Base-by-base conservation (phyloP, 352 stramenopile species). In the Phytophthora hybrid region DNA sequence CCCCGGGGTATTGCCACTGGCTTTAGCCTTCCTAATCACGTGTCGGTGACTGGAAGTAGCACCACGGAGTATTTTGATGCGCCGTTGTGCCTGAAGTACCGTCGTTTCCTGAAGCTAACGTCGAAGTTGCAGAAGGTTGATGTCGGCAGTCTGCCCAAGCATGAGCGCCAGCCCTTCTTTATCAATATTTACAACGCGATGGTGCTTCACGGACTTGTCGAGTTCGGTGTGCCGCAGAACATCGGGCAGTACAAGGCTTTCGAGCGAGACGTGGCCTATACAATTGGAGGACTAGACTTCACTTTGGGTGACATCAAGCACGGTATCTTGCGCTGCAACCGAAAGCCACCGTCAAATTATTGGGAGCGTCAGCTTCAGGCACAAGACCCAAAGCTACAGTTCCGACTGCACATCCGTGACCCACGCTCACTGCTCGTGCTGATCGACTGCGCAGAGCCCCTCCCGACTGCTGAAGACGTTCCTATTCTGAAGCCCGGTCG, bases 181-280 rank as follows among this genome's bases (percentile, higher is more conserved):
- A 95, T 97, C 84, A 97, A 97, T 77, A 80, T 95, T 57, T 95
- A 95, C 81, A 97, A 97, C 69, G 87, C 85, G 2, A 95, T 95
- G 90, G 90, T 94, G 53, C 81, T 97, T 29, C 90, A 97, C 60
- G 90, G 88, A 9, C 76, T 95, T 32, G 88, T 97, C 60, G 90
- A 95, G 72, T 93, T 97, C 52, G 88, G 88, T 26, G 79, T 93
- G 37, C 90, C 90, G n/a, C 87, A 97, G 69, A 97, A 94, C 47
- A 78, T 89, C 5, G 88, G 86, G 4, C 88, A 95, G 71, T 94
- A 93, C 79, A 89, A 88, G 54, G 81, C 88, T 19, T 97, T 97
- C 65, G 89, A 95, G 69, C 87, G 90, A 32, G 89, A 95, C 64
- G 87, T 95, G 11, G 76, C 79, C 8, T 97, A 97, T 65, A 83